A percentile compares a stretch with the other conserved stretches of the same genome.
These are phyloP conservation scores for Hypoxylon sp. DNA, from an alignment of 2,329 filamentous ascomycete genomes.

Conservation along the genomic window DNA sequence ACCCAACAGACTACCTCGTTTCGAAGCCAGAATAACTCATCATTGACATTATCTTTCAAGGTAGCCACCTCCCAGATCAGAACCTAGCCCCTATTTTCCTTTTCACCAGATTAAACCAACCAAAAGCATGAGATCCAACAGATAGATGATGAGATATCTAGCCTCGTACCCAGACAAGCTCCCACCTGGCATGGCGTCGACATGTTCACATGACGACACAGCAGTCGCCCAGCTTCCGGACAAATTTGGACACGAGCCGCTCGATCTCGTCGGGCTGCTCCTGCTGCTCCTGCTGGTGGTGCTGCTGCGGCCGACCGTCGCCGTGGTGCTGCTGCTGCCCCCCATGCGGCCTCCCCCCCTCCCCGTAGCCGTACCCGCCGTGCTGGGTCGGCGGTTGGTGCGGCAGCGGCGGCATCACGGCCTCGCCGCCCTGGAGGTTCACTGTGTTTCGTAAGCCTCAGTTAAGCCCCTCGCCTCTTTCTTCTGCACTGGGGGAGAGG, in stretches of 20 bases:
- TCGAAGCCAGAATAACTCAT: too few relatives aligned
- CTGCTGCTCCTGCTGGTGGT: slow-evolving; percentile 55
- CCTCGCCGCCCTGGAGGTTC: slow-evolving; percentile 78
- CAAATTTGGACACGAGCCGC: slow-evolving; percentile 65
- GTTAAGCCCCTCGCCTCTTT: too few relatives aligned
- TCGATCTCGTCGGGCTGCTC: slow-evolving; percentile 65
- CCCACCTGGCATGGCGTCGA: not conserved
- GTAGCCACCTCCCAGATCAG: too few relatives aligned
- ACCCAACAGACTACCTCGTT: too few relatives aligned
- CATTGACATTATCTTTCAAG: not conserved
- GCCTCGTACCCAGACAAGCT: not conserved
- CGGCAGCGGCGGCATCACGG: slow-evolving; percentile 57
- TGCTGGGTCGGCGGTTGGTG: slow-evolving; percentile 50
- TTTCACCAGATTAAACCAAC: not conserved
- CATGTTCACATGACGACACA: slow-evolving; percentile 75
- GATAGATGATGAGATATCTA: not conserved
- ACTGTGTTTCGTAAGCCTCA: slow-evolving; percentile 56
- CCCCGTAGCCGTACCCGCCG: slow-evolving; percentile 51
- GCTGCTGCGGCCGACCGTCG: slow-evolving; percentile 42
- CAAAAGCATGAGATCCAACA: not conserved
- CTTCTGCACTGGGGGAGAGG: too few relatives aligned
- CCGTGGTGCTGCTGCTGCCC: slow-evolving; percentile 53
- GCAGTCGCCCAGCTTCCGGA: slow-evolving; percentile 72
- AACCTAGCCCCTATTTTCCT: not conserved
- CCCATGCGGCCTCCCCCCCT: slow-evolving; percentile 46